Evolutionary conservation across 2,329 filamentous ascomycete species (phyloP).

Genomic region (Fusarium transvaalense): DNA sequence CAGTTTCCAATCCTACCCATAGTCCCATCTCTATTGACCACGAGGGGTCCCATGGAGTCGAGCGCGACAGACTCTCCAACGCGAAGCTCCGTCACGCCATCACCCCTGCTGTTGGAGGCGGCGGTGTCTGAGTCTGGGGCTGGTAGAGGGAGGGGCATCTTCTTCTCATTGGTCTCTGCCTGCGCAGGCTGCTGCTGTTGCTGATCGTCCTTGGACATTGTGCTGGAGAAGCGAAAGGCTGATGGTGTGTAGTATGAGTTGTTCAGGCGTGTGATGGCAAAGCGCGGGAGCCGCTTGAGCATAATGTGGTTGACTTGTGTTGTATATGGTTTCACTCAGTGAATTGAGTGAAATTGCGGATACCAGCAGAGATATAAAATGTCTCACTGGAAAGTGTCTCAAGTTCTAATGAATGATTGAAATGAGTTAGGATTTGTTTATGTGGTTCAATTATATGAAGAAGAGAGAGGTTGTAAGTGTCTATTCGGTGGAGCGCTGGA

Average conservation of each 20-base stretch:
- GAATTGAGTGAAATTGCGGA: not conserved
- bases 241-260: conserved; percentile 5
- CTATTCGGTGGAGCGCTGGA: not conserved
- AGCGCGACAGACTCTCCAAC: conserved; percentile 63
- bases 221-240: conserved; percentile 16
- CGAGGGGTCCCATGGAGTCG: conserved; percentile 78
- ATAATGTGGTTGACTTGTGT: conserved; percentile 17
- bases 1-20: conserved; percentile 80
- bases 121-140: conserved; percentile 38
- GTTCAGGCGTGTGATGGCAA: conserved; percentile 21
- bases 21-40: conserved; percentile 79
- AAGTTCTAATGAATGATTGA: not conserved
- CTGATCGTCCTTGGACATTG: conserved; percentile 18
- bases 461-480: not conserved
- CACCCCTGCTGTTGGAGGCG: conserved; percentile 28
- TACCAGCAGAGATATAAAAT: not conserved
- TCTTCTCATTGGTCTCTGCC: conserved; percentile 16
- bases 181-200: conserved; percentile 10
- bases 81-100: conserved; percentile 44
- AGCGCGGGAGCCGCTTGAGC: conserved; percentile 34
- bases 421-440: not conserved
- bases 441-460: not conserved
- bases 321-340: conserved; percentile 15
- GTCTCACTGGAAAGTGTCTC: not conserved
- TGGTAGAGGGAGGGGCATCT: conserved; percentile 39